phyloP scores from a whole-genome alignment of 495 filamentous ascomycete genomes.

The Penicillium riverlandense region DNA sequence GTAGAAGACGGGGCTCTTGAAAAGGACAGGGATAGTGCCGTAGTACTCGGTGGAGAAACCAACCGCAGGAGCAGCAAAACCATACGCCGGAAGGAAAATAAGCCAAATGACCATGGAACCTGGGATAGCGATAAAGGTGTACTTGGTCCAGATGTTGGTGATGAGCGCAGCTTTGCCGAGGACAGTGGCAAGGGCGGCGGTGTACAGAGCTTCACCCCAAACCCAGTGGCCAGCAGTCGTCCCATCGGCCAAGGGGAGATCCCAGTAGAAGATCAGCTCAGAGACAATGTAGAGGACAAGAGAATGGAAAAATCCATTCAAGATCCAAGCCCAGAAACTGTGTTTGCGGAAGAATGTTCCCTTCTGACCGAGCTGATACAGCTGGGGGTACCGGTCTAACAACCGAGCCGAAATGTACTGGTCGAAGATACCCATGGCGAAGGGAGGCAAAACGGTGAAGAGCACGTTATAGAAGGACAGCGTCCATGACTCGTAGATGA shows the following conservation, averaged over 20 bases:
- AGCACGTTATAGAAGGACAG: slow-evolving; percentile 99
- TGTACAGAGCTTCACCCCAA: slow-evolving; percentile 91
- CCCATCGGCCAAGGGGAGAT: slow-evolving; percentile 69
- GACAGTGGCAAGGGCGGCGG: slow-evolving; percentile 81
- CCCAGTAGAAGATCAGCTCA: slow-evolving; percentile 70
- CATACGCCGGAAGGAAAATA: slow-evolving; percentile 82
- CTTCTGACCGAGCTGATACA: slow-evolving; percentile 89
- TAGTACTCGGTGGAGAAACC: slow-evolving; percentile 79
- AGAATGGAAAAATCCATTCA: slow-evolving; percentile 93
- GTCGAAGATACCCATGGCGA: slow-evolving; percentile 95
- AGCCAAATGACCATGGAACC: slow-evolving; percentile 91
- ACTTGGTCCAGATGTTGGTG: slow-evolving; percentile 98
- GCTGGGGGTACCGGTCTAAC: slow-evolving; percentile 94
- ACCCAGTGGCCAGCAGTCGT: slow-evolving; percentile 89
- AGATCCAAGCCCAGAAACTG: slow-evolving; percentile 88
- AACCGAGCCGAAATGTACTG: slow-evolving; percentile 95
- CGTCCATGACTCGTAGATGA: slow-evolving; percentile 99
- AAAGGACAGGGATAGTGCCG: slow-evolving; percentile 74
- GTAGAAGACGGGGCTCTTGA: slow-evolving; percentile 81
- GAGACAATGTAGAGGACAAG: slow-evolving; percentile 82
- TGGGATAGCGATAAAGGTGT: slow-evolving; percentile 90
- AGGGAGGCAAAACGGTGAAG: slow-evolving; percentile 89
- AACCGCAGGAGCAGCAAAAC: slow-evolving; percentile 79
- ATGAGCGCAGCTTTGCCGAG: slow-evolving; percentile 93
- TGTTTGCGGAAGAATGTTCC: slow-evolving; percentile 87